A percentile compares a stretch with the other conserved stretches of the same genome.
Evolutionary conservation across 192 early-diverging fungal genomes (phyloP).

Genomic region (Backusella tarrabulga): DNA sequence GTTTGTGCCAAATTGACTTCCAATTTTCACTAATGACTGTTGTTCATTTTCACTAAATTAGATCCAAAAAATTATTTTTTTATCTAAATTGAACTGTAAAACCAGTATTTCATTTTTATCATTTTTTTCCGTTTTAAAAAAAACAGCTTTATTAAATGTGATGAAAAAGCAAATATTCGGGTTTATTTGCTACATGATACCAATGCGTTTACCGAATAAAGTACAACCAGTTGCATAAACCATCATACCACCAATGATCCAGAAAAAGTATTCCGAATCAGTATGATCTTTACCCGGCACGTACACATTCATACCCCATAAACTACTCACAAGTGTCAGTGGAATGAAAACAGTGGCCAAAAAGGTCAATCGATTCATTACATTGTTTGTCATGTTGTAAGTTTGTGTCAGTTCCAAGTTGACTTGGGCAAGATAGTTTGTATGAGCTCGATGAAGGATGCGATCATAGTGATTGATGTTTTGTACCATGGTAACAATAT

Average conservation of each 20-base stretch:
- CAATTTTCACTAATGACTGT: too few relatives aligned
- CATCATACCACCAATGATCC: conserved; percentile 43
- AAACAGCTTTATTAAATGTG: too few relatives aligned
- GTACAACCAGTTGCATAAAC: conserved; percentile 18
- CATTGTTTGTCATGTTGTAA: conserved; percentile 83
- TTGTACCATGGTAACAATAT: conserved; percentile 69
- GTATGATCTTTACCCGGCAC: conserved; percentile 59
- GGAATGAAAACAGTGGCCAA: conserved; percentile 80
- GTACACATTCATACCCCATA: conserved; percentile 60
- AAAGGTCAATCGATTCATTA: conserved; percentile 84
- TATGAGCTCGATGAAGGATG: conserved; percentile 71
- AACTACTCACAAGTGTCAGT: conserved; percentile 79
- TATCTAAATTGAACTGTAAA: too few relatives aligned
- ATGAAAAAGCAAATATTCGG: neutral
- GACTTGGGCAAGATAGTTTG: conserved; percentile 80
- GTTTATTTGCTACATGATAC: conserved; percentile 8
- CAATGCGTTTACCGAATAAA: conserved; percentile 20
- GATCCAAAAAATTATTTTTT: too few relatives aligned
- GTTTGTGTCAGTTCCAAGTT: conserved; percentile 70
- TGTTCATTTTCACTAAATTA: too few relatives aligned
- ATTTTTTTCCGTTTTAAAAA: too few relatives aligned
- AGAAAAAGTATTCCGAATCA: conserved; percentile 53
- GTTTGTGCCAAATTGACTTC: too few relatives aligned
- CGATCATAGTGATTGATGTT: conserved; percentile 70
- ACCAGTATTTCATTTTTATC: too few relatives aligned